phyloP scores from a whole-genome alignment of 371 early-diverging fungal genomes.

The Phascolomyces articulosus region DNA sequence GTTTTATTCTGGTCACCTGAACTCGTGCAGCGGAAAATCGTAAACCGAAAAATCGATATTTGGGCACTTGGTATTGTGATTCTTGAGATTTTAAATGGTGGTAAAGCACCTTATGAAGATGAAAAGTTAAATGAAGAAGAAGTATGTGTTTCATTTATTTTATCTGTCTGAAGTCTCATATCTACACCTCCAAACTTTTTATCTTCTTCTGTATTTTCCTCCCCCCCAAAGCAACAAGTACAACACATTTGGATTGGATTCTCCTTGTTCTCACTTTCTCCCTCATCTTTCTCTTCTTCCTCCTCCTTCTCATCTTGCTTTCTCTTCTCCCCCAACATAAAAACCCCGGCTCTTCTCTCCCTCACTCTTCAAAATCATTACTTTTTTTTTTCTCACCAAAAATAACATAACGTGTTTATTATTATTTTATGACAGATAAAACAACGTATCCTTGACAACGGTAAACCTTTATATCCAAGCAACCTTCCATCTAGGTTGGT shows the following conservation, averaged over 20 bases:
- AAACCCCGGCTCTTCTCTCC: too few species aligned
- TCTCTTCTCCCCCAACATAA: background rate
- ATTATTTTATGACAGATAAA: slow-evolving; percentile 36
- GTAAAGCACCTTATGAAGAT: slow-evolving; percentile 57
- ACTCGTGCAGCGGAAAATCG: slow-evolving; percentile 46
- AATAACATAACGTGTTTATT: background rate
- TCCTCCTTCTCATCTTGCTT: background rate
- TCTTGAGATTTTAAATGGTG: slow-evolving; percentile 48
- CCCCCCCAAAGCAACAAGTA: too few species aligned
- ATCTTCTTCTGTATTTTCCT: slow-evolving; percentile 5
- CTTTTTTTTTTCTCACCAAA: background rate
- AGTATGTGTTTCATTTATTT: slow-evolving; percentile 23
- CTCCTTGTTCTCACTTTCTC: background rate
- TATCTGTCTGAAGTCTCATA: slow-evolving; percentile 4
- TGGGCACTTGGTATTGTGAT: slow-evolving; percentile 58
- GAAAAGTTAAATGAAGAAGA: slow-evolving; percentile 50
- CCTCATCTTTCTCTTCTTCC: background rate
- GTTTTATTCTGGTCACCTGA: slow-evolving; percentile 60
- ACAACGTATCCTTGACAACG: slow-evolving; percentile 40
- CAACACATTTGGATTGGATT: too few species aligned
- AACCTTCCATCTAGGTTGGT: slow-evolving; percentile 38
- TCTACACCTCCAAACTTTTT: background rate
- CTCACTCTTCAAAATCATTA: too few species aligned
- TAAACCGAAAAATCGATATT: slow-evolving; percentile 49
- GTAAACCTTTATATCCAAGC: slow-evolving; percentile 42